phyloP scores from a whole-genome alignment of 192 early-diverging fungal species.

The Linnemannia hyalina region DNA sequence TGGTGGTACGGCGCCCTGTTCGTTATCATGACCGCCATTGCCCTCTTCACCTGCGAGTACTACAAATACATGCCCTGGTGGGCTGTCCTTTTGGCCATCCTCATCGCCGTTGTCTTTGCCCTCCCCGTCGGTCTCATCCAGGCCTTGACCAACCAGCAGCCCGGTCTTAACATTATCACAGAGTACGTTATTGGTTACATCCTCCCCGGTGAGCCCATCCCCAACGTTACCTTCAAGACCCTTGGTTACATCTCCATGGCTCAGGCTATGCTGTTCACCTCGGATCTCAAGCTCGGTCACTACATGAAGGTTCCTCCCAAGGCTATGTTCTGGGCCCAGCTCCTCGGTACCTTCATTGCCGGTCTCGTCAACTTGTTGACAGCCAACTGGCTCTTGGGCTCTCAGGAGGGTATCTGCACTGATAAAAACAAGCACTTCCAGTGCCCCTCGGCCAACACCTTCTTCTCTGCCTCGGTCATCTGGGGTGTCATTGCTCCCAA shows the following conservation, averaged over 20 bases:
- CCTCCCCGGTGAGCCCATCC: constrained; percentile 65
- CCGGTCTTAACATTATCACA: constrained; percentile 68
- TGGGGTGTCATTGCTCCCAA: constrained; percentile 82
- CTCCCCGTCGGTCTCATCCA: constrained; percentile 72
- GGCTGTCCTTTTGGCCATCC: constrained; percentile 60
- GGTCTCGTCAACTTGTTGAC: constrained; percentile 66
- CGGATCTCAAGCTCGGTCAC: constrained; percentile 80
- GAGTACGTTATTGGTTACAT: constrained; percentile 76
- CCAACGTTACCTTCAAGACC: constrained; percentile 72
- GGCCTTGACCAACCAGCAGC: constrained; percentile 67
- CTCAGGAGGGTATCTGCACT: constrained; percentile 57
- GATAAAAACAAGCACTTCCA: constrained; percentile 37
- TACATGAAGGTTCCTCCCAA: constrained; percentile 80
- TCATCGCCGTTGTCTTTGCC: constrained; percentile 54
- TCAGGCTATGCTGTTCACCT: constrained; percentile 80
- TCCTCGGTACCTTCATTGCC: constrained; percentile 70
- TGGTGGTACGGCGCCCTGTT: constrained; percentile 67
- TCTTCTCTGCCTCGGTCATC: constrained; percentile 75
- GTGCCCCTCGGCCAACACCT: constrained; percentile 63
- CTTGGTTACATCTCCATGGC: constrained; percentile 69
- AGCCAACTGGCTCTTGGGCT: constrained; percentile 59
- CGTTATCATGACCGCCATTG: constrained; percentile 38
- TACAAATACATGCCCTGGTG: constrained; percentile 63
- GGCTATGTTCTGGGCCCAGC: constrained; percentile 71
- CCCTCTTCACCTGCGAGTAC: constrained; percentile 52